Percentiles rank a stretch among this genome's conserved stretches.
Conservation (phyloP, 768 basidiomycete species). For the Serpula lacrymans region DNA sequence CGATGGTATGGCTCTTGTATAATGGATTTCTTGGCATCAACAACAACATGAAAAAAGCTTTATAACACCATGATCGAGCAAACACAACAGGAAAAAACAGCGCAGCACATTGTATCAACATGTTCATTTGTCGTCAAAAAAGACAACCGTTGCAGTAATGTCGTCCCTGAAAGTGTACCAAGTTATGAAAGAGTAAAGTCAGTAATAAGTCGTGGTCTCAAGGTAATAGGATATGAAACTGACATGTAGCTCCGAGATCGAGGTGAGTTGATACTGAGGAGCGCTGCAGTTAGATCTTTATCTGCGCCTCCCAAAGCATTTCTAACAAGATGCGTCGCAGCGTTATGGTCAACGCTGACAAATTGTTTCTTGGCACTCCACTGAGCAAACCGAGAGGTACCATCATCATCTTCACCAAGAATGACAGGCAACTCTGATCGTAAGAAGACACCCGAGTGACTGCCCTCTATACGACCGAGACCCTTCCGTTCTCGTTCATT, state of each 20-base stretch:
- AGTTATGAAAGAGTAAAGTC: neutral
- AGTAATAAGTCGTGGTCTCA: constrained; percentile 16
- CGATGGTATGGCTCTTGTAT: too few relatives aligned
- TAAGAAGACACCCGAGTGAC: constrained; percentile 1
- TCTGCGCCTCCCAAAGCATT: constrained; percentile 56
- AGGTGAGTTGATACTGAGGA: constrained; percentile 37
- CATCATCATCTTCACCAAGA: constrained; percentile 19
- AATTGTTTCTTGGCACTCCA: constrained; percentile 40
- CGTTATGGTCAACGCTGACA: constrained; percentile 40
- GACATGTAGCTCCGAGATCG: constrained; percentile 37
- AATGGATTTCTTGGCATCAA: too few relatives aligned
- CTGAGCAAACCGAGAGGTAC: constrained; percentile 33
- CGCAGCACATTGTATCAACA: too few relatives aligned
- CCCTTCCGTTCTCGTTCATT: constrained; percentile 7
- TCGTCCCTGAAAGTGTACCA: constrained; percentile 25
- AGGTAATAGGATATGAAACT: too few relatives aligned
- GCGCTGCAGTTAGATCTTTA: constrained; percentile 35
- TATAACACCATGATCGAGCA: too few relatives aligned
- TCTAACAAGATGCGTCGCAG: constrained; percentile 46
- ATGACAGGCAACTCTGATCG: constrained; percentile 29
- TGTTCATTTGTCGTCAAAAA: too few relatives aligned
- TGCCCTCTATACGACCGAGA: too few relatives aligned
- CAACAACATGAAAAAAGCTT: too few relatives aligned
- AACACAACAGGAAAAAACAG: too few relatives aligned
- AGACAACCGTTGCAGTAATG: constrained; percentile 25